These are phyloP conservation scores for Leucocoprinus birnbaumii DNA, from an alignment of 768 basidiomycete species.

Conservation along the genomic window DNA sequence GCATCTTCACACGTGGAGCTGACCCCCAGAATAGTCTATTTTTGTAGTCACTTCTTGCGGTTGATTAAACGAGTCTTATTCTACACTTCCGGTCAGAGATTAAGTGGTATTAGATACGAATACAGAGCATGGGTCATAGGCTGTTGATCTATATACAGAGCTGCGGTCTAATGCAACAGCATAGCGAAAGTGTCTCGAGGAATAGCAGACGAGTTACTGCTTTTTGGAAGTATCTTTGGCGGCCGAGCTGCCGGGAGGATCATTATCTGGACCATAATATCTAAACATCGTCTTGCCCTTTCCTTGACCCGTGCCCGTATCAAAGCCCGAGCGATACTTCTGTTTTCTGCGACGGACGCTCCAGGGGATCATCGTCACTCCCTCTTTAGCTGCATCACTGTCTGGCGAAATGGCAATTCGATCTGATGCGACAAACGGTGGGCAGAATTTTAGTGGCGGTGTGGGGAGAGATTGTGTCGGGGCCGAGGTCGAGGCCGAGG, in stretches of 20 bases:
- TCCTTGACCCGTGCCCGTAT: slow-evolving; percentile 8
- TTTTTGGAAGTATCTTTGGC: background rate
- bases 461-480: background rate
- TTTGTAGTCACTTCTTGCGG: background rate
- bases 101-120: background rate
- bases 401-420: slow-evolving; percentile 7
- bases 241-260: background rate
- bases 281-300: slow-evolving; percentile 14
- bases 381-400: slow-evolving; percentile 11
- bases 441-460: slow-evolving; percentile 8
- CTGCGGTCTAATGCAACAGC: background rate
- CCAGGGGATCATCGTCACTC: slow-evolving; percentile 13
- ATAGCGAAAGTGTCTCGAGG: background rate
- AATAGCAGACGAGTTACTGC: background rate
- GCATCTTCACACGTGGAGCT: background rate
- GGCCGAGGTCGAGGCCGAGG: slow-evolving; percentile 1
- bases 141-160: background rate
- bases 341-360: slow-evolving; percentile 11
- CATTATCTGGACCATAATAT: slow-evolving; percentile 11
- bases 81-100: background rate
- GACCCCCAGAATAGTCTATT: background rate
- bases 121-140: background rate
- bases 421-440: slow-evolving; percentile 9
- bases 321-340: slow-evolving; percentile 10
- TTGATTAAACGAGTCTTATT: background rate